phyloP scores from a whole-genome alignment of 1,284 basidiomycete genomes.

The Ceratobasidium sp. region DNA sequence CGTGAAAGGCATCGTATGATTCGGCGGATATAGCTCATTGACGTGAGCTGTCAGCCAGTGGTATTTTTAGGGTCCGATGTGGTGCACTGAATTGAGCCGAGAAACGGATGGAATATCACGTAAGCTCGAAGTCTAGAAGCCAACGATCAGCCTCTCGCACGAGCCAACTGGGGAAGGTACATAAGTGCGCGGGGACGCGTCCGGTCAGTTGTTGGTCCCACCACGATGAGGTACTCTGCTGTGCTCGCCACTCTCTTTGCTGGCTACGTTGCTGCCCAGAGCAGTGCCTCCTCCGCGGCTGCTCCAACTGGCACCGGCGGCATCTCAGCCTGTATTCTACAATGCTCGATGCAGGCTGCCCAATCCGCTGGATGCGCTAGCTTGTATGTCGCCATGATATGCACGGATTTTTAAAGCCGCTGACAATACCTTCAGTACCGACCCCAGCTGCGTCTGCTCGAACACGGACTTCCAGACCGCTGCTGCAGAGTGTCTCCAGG shows the following conservation, averaged over 20 bases:
- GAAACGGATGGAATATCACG: not conserved
- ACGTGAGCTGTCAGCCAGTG: not conserved
- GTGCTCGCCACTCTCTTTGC: conserved; percentile 8
- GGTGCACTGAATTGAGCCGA: conserved; percentile 1
- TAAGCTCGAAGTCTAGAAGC: not conserved
- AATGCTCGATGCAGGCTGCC: conserved; percentile 21
- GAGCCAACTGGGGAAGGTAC: not conserved
- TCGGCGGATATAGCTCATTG: no score
- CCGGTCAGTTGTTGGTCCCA: not conserved
- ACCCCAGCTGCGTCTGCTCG: conserved; percentile 1
- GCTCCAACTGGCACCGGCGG: not conserved
- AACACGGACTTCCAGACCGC: conserved; percentile 13
- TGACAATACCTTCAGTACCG: conserved; percentile 3
- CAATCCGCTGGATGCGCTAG: not conserved
- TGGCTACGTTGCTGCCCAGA: conserved; percentile 23
- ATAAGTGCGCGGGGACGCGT: not conserved
- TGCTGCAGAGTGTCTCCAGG: not conserved
- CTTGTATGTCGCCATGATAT: conserved; percentile 11
- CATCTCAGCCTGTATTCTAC: not conserved
- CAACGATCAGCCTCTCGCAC: not conserved
- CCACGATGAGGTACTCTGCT: conserved; percentile 26
- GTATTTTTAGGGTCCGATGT: conserved; percentile 13
- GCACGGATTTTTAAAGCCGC: not conserved
- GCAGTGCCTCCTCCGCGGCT: conserved; percentile 4
- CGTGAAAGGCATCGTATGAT: no score